phyloP scores from a whole-genome alignment of 345 rosid species.

The Murraya paniculata region DNA sequence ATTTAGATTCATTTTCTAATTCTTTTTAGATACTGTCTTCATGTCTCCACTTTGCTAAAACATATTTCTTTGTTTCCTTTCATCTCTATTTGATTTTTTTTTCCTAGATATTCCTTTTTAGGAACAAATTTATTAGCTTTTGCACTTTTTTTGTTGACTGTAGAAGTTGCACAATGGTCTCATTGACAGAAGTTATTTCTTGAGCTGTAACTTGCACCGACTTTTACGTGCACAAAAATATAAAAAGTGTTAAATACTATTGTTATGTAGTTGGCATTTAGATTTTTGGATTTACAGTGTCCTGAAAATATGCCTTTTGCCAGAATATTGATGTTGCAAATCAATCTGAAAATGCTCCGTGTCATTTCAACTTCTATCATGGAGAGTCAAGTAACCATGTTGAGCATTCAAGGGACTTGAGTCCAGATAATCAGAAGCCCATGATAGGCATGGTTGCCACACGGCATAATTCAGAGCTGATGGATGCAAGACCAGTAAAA shows the following conservation, averaged over 20 bases:
- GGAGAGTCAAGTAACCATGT: conserved; percentile 56
- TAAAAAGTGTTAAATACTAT: background rate
- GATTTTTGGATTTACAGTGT: background rate
- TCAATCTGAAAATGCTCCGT: conserved; percentile 40
- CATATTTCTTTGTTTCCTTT: background rate
- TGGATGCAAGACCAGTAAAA: conserved; percentile 35
- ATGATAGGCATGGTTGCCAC: conserved; percentile 28
- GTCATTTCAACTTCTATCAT: conserved; percentile 40
- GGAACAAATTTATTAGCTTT: background rate
- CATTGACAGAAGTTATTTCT: background rate
- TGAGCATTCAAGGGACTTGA: conserved; percentile 35
- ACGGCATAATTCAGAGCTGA: conserved; percentile 21
- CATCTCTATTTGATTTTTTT: background rate
- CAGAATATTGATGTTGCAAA: conserved; percentile 42
- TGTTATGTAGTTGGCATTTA: background rate
- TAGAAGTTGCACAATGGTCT: background rate
- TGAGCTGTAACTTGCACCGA: background rate
- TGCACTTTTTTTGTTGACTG: background rate
- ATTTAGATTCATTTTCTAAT: background rate
- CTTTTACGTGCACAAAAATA: background rate
- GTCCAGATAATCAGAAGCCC: conserved; percentile 50
- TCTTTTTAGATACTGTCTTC: background rate
- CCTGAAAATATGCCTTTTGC: conserved; percentile 4
- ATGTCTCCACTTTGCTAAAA: background rate
- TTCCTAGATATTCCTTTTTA: background rate